Evolutionary conservation across 768 basidiomycete genomes (phyloP).

Genomic region (Terana coerulea): DNA sequence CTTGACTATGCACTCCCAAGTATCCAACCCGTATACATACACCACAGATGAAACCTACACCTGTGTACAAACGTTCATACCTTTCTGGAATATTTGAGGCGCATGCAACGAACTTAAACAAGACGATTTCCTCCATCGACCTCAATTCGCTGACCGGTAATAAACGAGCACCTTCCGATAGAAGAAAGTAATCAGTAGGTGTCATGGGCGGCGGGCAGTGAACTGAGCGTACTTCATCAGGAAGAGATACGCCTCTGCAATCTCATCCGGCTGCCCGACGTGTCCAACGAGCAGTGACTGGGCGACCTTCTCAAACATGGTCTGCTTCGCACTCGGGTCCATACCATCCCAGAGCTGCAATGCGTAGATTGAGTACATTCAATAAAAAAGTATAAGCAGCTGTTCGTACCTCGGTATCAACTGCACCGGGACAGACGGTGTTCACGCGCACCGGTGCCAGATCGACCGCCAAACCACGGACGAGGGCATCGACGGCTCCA

Average conservation of each 20-base stretch:
- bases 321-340: neutral
- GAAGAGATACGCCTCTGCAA: constrained; percentile 9
- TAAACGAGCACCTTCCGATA: constrained; percentile 4
- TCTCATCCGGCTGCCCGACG: neutral
- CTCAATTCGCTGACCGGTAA: constrained; percentile 8
- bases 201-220: neutral
- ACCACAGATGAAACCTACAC: too few species aligned
- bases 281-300: constrained; percentile 2
- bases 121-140: constrained; percentile 6
- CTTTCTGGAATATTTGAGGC: neutral
- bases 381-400: neutral
- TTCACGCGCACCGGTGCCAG: constrained; percentile 9
- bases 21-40: too few species aligned
- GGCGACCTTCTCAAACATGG: neutral
- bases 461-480: constrained; percentile 5
- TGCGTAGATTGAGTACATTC: neutral
- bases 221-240: constrained; percentile 5
- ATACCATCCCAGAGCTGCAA: constrained; percentile 1
- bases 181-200: neutral
- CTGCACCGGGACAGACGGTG: constrained; percentile 6
- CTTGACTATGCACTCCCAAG: too few species aligned
- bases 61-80: neutral
- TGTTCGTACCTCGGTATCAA: constrained; percentile 1
- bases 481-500: constrained; percentile 5
- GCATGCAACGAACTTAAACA: neutral